Conservation (phyloP, 1,284 basidiomycete species). For the Ceratobasidium sp. region DNA sequence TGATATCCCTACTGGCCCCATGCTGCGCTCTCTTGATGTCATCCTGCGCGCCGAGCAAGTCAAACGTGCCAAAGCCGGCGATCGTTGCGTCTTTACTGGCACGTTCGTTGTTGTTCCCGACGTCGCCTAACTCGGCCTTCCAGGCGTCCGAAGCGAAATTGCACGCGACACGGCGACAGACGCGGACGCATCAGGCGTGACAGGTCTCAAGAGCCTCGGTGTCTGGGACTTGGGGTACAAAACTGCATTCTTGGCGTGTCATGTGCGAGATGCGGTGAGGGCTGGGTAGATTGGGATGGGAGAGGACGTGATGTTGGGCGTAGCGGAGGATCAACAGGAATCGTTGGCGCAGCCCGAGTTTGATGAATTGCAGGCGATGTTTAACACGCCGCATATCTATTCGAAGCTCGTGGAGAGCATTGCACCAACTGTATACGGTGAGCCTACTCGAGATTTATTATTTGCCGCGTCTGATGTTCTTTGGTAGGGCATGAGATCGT, state of each 20-base stretch:
- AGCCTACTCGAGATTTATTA: slow-evolving; percentile 41
- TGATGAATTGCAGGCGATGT: slow-evolving; percentile 95
- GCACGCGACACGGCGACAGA: slow-evolving; percentile 86
- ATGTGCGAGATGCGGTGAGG: slow-evolving; percentile 90
- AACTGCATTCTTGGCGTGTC: slow-evolving; percentile 98
- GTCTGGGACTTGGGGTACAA: slow-evolving; percentile 98
- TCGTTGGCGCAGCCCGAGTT: slow-evolving; percentile 94
- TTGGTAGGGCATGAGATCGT: slow-evolving; percentile 88
- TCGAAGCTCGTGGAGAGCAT: slow-evolving; percentile 93
- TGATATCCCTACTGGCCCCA: slow-evolving; percentile 98
- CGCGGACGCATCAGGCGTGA: slow-evolving; percentile 82
- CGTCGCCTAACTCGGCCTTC: slow-evolving; percentile 94
- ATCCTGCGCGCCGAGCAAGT: slow-evolving; percentile 96
- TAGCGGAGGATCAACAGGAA: slow-evolving; percentile 72
- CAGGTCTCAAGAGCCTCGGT: slow-evolving; percentile 93
- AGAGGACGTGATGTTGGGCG: slow-evolving; percentile 36
- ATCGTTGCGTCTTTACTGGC: slow-evolving; percentile 98
- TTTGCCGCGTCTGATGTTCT: not conserved
- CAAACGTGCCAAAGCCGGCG: slow-evolving; percentile 97
- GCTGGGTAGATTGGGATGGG: slow-evolving; percentile 66
- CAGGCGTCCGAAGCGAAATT: slow-evolving; percentile 95
- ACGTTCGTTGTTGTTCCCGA: slow-evolving; percentile 99
- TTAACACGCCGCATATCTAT: slow-evolving; percentile 94
- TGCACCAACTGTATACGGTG: slow-evolving; percentile 95
- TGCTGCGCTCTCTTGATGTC: slow-evolving; percentile 97